Evolutionary conservation across 371 early-diverging fungal genomes (phyloP).

Genomic region (Syncephalastrum contaminatum): DNA sequence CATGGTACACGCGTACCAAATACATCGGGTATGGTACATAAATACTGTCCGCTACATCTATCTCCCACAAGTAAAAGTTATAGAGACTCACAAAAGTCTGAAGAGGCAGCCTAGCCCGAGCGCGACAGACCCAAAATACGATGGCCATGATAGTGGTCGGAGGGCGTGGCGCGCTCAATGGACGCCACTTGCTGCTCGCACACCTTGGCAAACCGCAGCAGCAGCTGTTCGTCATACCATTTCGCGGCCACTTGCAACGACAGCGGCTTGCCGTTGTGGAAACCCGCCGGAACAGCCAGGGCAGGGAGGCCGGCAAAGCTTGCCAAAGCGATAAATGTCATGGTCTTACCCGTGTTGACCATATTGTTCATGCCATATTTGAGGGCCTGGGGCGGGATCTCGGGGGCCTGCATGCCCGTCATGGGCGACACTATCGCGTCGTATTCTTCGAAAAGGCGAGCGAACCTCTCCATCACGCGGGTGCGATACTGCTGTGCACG

Average conservation of each 20-base stretch:
- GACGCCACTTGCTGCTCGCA: slow-evolving; percentile 37
- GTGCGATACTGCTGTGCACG: slow-evolving; percentile 62
- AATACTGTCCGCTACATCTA: too few species aligned
- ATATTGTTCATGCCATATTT: slow-evolving; percentile 57
- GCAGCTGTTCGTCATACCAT: slow-evolving; percentile 70
- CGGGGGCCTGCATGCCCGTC: slow-evolving; percentile 59
- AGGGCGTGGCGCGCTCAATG: slow-evolving; percentile 27
- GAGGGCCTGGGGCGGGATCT: slow-evolving; percentile 46
- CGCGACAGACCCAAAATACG: too few species aligned
- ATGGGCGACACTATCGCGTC: slow-evolving; percentile 62
- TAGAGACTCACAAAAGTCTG: too few species aligned
- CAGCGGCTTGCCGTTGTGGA: slow-evolving; percentile 57
- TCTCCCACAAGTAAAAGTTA: too few species aligned
- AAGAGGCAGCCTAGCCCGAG: too few species aligned
- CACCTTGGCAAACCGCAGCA: slow-evolving; percentile 57
- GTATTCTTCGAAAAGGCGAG: slow-evolving; percentile 41
- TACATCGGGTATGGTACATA: too few species aligned
- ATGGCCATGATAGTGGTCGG: slow-evolving; percentile 2
- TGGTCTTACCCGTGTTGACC: slow-evolving; percentile 41
- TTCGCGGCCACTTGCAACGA: slow-evolving; percentile 71
- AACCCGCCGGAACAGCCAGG: slow-evolving; percentile 64
- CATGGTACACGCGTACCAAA: too few species aligned
- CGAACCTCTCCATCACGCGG: slow-evolving; percentile 53
- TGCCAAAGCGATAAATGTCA: slow-evolving; percentile 61
- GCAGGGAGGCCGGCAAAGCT: slow-evolving; percentile 75